phyloP scores from a whole-genome alignment of 176 grass and related monocot genomes.

The Otatea glauca region DNA sequence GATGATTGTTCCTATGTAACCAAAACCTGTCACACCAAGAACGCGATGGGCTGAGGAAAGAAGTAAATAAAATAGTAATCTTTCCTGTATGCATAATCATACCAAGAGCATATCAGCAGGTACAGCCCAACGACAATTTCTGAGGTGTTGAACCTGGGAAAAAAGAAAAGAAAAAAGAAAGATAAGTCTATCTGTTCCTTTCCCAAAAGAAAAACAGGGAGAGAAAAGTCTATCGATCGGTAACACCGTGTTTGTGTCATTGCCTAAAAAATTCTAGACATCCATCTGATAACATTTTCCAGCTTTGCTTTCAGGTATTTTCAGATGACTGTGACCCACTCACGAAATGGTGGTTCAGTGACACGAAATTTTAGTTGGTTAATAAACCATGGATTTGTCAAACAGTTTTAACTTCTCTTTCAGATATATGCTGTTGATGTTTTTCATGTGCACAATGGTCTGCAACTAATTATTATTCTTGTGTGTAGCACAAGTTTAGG shows the following conservation, averaged over 20 bases:
- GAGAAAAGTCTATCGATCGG: not conserved
- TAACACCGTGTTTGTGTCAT: conserved; percentile 6
- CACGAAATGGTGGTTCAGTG: not conserved
- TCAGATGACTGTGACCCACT: conserved; percentile 28
- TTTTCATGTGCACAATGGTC: not conserved
- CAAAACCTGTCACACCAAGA: conserved; percentile 57
- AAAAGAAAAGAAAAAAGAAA: not conserved
- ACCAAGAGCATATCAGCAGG: conserved; percentile 49
- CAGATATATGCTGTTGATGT: not conserved
- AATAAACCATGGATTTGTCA: conserved; percentile 9
- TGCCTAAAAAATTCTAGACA: not conserved
- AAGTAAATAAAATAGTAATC: conserved; percentile 52
- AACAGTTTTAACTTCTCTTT: not conserved
- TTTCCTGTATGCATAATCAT: conserved; percentile 31
- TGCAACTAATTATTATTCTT: not conserved
- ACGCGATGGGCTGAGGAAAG: conserved; percentile 41
- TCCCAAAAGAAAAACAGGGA: not conserved
- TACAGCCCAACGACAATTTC: conserved; percentile 45
- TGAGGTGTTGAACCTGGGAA: conserved; percentile 45
- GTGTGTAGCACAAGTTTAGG: not conserved
- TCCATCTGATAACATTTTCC: conserved; percentile 24
- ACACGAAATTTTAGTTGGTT: conserved; percentile 11
- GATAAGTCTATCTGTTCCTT: not conserved
- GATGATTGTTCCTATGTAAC: conserved; percentile 57
- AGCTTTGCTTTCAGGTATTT: conserved; percentile 18